Evolutionary conservation across 495 filamentous ascomycete species (phyloP).

Genomic region (Staphylotrichum longicolle): DNA sequence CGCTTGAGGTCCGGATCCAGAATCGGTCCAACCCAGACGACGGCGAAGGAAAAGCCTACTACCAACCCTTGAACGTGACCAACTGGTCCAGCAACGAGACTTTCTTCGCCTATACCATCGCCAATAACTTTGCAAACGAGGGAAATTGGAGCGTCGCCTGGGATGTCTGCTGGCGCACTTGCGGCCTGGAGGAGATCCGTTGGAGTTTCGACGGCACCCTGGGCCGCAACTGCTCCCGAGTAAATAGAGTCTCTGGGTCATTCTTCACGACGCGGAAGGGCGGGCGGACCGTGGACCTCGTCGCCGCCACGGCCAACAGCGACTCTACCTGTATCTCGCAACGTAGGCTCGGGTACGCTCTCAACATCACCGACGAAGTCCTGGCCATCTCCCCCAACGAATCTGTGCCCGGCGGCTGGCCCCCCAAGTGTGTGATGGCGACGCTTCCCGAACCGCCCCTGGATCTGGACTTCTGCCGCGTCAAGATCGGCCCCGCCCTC

Average conservation of each 20-base stretch:
- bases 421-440: background rate
- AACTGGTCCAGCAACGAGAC: constrained; percentile 31
- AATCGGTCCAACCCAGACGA: background rate
- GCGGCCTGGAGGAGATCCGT: constrained; percentile 11
- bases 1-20: background rate
- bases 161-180: constrained; percentile 22
- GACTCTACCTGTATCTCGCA: background rate
- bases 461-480: constrained; percentile 12
- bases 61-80: constrained; percentile 17
- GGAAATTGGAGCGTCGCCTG: constrained; percentile 25
- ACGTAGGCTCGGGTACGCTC: background rate
- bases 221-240: background rate
- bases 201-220: background rate
- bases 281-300: constrained; percentile 28
- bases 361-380: background rate
- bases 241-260: background rate
- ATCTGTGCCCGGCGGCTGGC: background rate
- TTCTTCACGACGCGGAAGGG: constrained; percentile 28
- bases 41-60: background rate
- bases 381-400: too few relatives aligned
- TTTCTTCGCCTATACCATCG: constrained; percentile 22
- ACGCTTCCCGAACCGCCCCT: background rate
- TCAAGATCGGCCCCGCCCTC: constrained; percentile 12
- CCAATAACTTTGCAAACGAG: constrained; percentile 15
- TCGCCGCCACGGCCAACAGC: constrained; percentile 30